These are phyloP conservation scores for Tetrapisispora nanseiensis DNA, from an alignment of 805 yeast species.

Conservation along the genomic window DNA sequence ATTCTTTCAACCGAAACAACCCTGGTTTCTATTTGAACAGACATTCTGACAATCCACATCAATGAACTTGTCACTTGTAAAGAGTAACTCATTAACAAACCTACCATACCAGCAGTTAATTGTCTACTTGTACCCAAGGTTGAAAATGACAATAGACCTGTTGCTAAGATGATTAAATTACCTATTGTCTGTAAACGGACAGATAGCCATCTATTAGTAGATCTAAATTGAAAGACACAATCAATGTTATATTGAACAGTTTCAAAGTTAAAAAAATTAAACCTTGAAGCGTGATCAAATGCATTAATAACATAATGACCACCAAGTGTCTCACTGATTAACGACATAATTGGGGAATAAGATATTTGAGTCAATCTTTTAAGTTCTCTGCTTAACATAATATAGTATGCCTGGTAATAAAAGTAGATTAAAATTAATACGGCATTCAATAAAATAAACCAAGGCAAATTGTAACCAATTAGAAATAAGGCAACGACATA, in stretches of 20 bases:
- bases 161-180: constrained; percentile 41
- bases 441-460: constrained; percentile 39
- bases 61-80: constrained; percentile 45
- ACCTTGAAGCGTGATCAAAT: constrained; percentile 55
- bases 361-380: constrained; percentile 63
- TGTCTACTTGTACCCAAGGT: constrained; percentile 33
- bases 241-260: constrained; percentile 42
- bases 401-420: constrained; percentile 62
- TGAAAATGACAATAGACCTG: constrained; percentile 39
- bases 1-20: constrained; percentile 62
- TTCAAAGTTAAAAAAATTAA: constrained; percentile 43
- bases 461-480: constrained; percentile 46
- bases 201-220: constrained; percentile 57
- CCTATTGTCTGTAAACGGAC: constrained; percentile 55
- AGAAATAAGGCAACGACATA: constrained; percentile 42
- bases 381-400: constrained; percentile 64
- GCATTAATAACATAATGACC: constrained; percentile 78
- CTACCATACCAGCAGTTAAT: constrained; percentile 50
- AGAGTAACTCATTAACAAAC: constrained; percentile 56
- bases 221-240: constrained; percentile 40
- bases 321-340: constrained; percentile 67
- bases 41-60: constrained; percentile 46
- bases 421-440: constrained; percentile 44
- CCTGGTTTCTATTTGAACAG: constrained; percentile 55
- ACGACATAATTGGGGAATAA: constrained; percentile 70